Percentiles rank a stretch among this genome's conserved stretches.
phyloP scores from a whole-genome alignment of 306 rosid genomes.

The Fagus crenata region DNA sequence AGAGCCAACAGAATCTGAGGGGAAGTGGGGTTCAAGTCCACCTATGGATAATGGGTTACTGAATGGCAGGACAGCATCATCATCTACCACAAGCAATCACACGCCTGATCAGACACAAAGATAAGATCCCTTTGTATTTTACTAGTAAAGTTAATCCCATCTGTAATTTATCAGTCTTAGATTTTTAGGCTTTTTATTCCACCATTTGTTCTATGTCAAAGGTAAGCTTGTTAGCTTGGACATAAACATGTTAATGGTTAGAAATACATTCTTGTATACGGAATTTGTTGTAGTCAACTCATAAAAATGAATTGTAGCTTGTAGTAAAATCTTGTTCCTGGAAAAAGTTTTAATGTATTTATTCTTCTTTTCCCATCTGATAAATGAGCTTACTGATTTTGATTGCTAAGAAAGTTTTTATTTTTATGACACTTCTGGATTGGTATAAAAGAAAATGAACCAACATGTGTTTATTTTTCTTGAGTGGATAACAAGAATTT shows the following conservation, averaged over 20 bases:
- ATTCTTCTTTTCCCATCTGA: conserved; percentile 19
- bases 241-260: conserved; percentile 29
- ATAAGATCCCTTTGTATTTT: conserved; percentile 40
- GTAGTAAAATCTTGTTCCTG: conserved; percentile 18
- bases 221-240: conserved; percentile 29
- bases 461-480: not conserved
- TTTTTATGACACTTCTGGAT: not conserved
- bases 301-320: conserved; percentile 32
- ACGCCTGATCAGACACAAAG: conserved; percentile 63
- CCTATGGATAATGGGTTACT: conserved; percentile 60
- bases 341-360: conserved; percentile 28
- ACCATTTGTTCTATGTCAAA: conserved; percentile 37
- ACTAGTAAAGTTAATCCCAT: conserved; percentile 23
- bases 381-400: conserved; percentile 8
- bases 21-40: conserved; percentile 69
- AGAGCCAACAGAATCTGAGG: conserved; percentile 70
- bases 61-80: conserved; percentile 58
- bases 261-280: conserved; percentile 43
- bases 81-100: conserved; percentile 69
- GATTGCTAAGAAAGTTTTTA: not conserved
- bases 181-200: conserved; percentile 34
- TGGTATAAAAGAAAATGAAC: not conserved
- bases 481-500: too few species aligned
- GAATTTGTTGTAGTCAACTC: conserved; percentile 48
- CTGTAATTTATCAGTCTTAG: conserved; percentile 37